Evolutionary conservation across 2,329 filamentous ascomycete species (phyloP), one percentile per base, ranked within the genome.

Genomic region (Emmonsiellopsis sp.): DNA sequence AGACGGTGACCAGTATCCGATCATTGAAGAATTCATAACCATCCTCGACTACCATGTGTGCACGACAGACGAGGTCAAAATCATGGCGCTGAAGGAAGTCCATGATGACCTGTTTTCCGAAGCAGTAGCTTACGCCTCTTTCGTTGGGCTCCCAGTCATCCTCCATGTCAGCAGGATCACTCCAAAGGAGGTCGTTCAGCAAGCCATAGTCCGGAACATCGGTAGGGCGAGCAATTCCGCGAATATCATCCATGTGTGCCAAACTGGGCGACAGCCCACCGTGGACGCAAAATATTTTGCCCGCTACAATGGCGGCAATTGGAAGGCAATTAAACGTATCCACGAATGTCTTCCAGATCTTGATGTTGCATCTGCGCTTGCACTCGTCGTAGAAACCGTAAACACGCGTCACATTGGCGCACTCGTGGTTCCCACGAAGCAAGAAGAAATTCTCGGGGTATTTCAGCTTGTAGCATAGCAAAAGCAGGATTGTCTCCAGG

Each of bases 11-110:
- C 55, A 98, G 72, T 45, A 96, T 87, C 55, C 93, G 81, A 68
- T 98, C 93, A 57, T 88, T 95, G 71, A 97, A 98, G 71, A 98
- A 98, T 65, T 98, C 93, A 71, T 98, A 98, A 9, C 93, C 93
- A 67, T 98, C 93, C 70, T 98, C 93, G 21, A 98, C 93, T 51
- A 98, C 93, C 93, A 97, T 97, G 73, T 98, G 93, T 48, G 93
- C 93, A 60, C 93, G 85, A 68, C 93, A 98, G 51, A 98, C 92
- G 49, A 98, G 76, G 69, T 98, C 93, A 68, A 98, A 97, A 71
- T 98, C 93, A 68, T 98, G 93, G 53, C 87, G 83, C 55, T 90
- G 86, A 58, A 98, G 74, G 68, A 98, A 98, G 63, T 97, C 90
- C 69, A 91, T 91, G 57, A 98, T 97, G 59, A 98, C 92, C 65